Evolutionary conservation across 1,284 basidiomycete species (phyloP).

Genomic region (Thelephora terrestris): DNA sequence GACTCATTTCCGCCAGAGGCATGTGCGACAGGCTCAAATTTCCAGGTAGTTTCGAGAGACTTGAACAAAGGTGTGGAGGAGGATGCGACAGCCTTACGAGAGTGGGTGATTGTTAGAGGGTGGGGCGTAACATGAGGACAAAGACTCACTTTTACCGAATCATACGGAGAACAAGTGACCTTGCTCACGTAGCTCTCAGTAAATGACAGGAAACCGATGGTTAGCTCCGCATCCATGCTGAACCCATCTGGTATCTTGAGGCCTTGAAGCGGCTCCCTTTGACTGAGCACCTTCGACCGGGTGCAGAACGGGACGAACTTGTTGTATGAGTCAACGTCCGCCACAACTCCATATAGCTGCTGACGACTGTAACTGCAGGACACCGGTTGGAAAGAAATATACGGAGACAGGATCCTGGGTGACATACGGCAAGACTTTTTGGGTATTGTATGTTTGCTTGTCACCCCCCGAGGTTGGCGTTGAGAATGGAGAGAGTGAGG

Average conservation of each 20-base stretch:
- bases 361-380: conserved; percentile 50
- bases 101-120: conserved; percentile 6
- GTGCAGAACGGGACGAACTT: conserved; percentile 88
- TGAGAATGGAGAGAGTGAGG: conserved; percentile 30
- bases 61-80: conserved; percentile 83
- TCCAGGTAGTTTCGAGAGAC: conserved; percentile 75
- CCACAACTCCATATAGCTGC: conserved; percentile 80
- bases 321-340: conserved; percentile 81
- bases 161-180: conserved; percentile 70
- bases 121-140: conserved; percentile 8
- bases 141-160: conserved; percentile 65
- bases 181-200: conserved; percentile 82
- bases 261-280: conserved; percentile 18
- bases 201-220: conserved; percentile 83
- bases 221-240: conserved; percentile 76
- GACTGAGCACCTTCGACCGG: conserved; percentile 56
- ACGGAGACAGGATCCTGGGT: conserved; percentile 4
- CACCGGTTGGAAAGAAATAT: conserved; percentile 9
- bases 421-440: conserved; percentile 74
- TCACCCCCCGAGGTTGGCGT: conserved; percentile 17
- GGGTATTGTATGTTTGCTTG: conserved; percentile 43
- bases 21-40: conserved; percentile 49
- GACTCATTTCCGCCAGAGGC: conserved; percentile 23
- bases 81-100: conserved; percentile 57
- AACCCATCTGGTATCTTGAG: conserved; percentile 6